phyloP scores from a whole-genome alignment of 2,329 filamentous ascomycete species.

The Arthroderma uncinatum region DNA sequence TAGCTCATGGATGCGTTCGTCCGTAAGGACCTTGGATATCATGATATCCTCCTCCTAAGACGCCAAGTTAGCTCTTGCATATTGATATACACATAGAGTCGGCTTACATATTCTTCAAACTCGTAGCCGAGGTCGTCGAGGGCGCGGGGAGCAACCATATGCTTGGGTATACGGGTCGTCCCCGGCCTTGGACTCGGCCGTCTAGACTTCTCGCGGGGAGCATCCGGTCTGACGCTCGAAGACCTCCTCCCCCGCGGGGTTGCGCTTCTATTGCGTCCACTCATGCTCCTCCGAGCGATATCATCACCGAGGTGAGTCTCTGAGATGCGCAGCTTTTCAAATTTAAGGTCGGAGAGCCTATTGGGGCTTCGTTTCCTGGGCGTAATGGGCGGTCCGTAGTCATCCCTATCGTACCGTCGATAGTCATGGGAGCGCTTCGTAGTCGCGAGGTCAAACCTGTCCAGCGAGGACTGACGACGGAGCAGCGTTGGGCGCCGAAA shows the following conservation, averaged over 20 bases:
- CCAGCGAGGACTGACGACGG: conserved; percentile 75
- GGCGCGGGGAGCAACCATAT: conserved; percentile 67
- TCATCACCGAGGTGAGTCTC: conserved; percentile 62
- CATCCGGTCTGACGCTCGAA: conserved; percentile 18
- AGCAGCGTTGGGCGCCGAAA: conserved; percentile 49
- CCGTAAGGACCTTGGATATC: conserved; percentile 72
- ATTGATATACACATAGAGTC: conserved; percentile 9
- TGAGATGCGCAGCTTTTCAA: conserved; percentile 57
- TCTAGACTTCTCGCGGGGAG: conserved; percentile 26
- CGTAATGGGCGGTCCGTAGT: conserved; percentile 34
- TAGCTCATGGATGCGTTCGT: conserved; percentile 83
- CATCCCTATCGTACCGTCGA: conserved; percentile 27
- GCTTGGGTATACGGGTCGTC: conserved; percentile 76
- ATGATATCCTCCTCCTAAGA: conserved; percentile 65
- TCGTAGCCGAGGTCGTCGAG: conserved; percentile 78
- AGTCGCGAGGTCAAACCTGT: conserved; percentile 75
- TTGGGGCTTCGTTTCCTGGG: conserved; percentile 39
- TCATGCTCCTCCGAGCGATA: conserved; percentile 33
- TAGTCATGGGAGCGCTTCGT: conserved; percentile 40
- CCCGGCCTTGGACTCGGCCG: conserved; percentile 64
- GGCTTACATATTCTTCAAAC: conserved; percentile 67
- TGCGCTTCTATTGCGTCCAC: conserved; percentile 31
- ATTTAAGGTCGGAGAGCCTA: conserved; percentile 40
- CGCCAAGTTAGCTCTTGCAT: conserved; percentile 24
- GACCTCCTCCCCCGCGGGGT: conserved; percentile 16